A percentile compares a stretch with the other conserved stretches of the same genome.
These are phyloP conservation scores for Tolypocladium ovalisporum DNA, from an alignment of 2,329 filamentous ascomycete genomes.

Conservation along the genomic window DNA sequence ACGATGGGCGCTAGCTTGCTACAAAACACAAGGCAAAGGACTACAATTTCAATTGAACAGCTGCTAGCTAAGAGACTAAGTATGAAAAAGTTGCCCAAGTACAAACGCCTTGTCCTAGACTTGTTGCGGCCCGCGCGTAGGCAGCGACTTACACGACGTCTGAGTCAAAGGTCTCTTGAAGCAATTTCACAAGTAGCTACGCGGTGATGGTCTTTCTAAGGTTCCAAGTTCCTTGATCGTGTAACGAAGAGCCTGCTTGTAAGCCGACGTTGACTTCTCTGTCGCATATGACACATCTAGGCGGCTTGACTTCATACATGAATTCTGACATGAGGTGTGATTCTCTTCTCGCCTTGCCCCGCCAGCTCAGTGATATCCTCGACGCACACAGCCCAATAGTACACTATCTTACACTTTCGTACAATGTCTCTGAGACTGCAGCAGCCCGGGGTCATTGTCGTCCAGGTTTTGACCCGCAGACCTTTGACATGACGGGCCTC, in stretches of 20 bases:
- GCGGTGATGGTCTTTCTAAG: background rate
- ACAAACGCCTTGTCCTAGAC: no score
- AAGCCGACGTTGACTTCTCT: background rate
- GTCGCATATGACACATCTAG: no score
- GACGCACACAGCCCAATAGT: background rate
- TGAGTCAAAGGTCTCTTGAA: background rate
- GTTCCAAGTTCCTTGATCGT: no score
- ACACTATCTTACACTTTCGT: background rate
- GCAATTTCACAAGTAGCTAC: background rate
- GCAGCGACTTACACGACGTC: background rate
- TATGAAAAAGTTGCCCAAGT: background rate
- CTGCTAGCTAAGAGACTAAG: no score
- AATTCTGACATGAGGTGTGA: background rate
- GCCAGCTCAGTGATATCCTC: background rate
- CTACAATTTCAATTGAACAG: background rate
- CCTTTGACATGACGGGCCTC: background rate
- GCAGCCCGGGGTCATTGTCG: background rate
- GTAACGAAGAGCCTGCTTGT: no score
- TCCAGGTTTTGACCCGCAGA: no score
- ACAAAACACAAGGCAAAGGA: background rate
- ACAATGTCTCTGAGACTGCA: background rate
- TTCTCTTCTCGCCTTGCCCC: background rate
- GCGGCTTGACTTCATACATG: no score
- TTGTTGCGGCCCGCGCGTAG: background rate
- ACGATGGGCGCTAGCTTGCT: background rate